Evolutionary conservation across 2,329 filamentous ascomycete genomes (phyloP), one percentile per base, ranked within the genome.

Genomic region (Fusarium falciforme): DNA sequence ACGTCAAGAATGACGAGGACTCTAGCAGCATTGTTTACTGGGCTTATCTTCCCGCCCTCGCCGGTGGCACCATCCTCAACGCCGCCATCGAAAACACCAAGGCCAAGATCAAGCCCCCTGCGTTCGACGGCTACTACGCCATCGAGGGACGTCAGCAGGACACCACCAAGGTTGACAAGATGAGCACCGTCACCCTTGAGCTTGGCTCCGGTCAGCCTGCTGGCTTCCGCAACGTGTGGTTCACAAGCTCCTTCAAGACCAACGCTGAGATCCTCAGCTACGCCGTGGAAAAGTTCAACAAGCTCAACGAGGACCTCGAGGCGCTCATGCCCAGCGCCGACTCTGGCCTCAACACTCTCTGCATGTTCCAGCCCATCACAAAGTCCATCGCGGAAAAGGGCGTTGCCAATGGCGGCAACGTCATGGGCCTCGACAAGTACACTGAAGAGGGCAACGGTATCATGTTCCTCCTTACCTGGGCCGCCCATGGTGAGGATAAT

Each of bases 171-270:
- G 70, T 79, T 16, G 72, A 77, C 54, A 74, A 68, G 20, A 75
- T 83, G 54, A 75, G 80, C n/a, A 70, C 71, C 16, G 72, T 83
- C 9, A 79, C 80, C 5, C 67, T 65, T 3, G 80, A 82, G 52
- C 78, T 83, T 4, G 80, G 78, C 5, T 68, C 72, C 1, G 76
- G 78, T 1, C 80, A 82, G 17, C 78, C 79, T 0, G 35, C 77
- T 17, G 79, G 80, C 17, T 78, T 80, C 66, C 73, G 74, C 44
- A 80, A 82, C 52, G 76, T 78, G 2, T 85, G 83, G 83, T 83
- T 82, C 71, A 82, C 82, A 0, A 64, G 77, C 10, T 74, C 79
- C 0, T 80, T 84, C 70, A 80, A 82, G 60, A 84, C 84, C 64
- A 80, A 84, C 55, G 74, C 78, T 0, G 77, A 78, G 25, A 78